phyloP scores from a whole-genome alignment of 331 rosid genomes.

The Acacia concinna region DNA sequence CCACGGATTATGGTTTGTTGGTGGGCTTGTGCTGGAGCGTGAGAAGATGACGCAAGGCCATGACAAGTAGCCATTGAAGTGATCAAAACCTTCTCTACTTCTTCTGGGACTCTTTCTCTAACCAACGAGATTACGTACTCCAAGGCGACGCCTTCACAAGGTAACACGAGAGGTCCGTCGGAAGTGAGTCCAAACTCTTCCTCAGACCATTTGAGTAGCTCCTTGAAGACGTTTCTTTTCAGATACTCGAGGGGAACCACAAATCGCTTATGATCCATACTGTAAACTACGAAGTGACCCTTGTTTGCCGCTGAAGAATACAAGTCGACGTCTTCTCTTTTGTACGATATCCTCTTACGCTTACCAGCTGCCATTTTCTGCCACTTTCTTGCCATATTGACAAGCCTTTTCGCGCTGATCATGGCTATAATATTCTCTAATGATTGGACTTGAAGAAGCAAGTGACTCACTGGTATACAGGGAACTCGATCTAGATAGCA shows the following conservation, averaged over 20 bases:
- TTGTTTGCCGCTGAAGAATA: background rate
- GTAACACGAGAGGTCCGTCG: background rate
- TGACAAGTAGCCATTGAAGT: background rate
- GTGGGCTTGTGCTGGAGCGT: background rate
- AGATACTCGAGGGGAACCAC: slow-evolving; percentile 12
- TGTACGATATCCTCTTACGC: background rate
- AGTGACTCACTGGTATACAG: background rate
- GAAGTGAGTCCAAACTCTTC: background rate
- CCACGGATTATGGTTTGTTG: background rate
- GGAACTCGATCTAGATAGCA: background rate
- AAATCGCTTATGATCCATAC: background rate
- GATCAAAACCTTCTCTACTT: background rate
- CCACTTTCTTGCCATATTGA: background rate
- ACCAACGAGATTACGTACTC: background rate
- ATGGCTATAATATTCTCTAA: background rate
- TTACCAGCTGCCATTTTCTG: slow-evolving; percentile 9
- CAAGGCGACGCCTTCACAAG: background rate
- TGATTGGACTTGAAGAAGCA: background rate
- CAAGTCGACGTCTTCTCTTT: background rate
- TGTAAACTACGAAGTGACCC: slow-evolving; percentile 12
- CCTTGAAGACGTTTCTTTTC: background rate
- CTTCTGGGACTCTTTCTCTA: background rate
- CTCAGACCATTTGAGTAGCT: slow-evolving; percentile 5
- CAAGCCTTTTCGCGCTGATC: background rate
- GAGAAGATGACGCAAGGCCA: slow-evolving; percentile 2